Evolutionary conservation across 495 filamentous ascomycete genomes (phyloP), one percentile per base, ranked within the genome.

Genomic region (Acidiella bohemica): DNA sequence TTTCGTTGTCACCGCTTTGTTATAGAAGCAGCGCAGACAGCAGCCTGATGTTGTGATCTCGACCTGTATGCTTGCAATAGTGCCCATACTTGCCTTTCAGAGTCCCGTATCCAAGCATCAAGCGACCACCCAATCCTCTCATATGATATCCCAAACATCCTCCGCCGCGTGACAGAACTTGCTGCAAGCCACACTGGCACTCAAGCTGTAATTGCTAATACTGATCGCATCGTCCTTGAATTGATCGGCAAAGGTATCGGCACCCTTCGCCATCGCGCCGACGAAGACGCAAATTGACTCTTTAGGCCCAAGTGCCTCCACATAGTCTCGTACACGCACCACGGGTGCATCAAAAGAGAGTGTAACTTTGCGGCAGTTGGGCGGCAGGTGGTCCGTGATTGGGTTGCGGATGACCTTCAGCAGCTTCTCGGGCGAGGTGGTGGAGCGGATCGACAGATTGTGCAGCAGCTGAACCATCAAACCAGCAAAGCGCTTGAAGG

Each of bases 111-210:
- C n/a, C n/a, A n/a, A n/a, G n/a, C n/a, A n/a, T n/a, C n/a, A n/a
- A n/a, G n/a, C n/a, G n/a, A n/a, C n/a, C n/a, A n/a, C n/a, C n/a
- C n/a, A n/a, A n/a, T n/a, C n/a, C 14, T 14, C 19, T 25, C 31
- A 97, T 51, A 94, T 72, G 48, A 97, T 84, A 51, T 85, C 76
- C 90, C 90, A 97, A 28, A 79, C 77, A 58, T 97, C 90, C 62
- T 97, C 90, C 21, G 86, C 90, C 32, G 90, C 90, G 61, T 97
- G 90, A 64, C 90, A 95, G 67, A 97, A 95, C 63, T 95, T 96
- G 68, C 86, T 92, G 68, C 90, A 97, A 24, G 90, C 90, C 22
- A 97, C 88, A 66, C 85, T 93, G 32, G 90, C 90, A 54, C 83
- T 92, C 32, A 97, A 70, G 61, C 83, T 93, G 73, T 80, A 97